Conservation (phyloP, 495 filamentous ascomycete genomes). For the Penicillium herquei region DNA sequence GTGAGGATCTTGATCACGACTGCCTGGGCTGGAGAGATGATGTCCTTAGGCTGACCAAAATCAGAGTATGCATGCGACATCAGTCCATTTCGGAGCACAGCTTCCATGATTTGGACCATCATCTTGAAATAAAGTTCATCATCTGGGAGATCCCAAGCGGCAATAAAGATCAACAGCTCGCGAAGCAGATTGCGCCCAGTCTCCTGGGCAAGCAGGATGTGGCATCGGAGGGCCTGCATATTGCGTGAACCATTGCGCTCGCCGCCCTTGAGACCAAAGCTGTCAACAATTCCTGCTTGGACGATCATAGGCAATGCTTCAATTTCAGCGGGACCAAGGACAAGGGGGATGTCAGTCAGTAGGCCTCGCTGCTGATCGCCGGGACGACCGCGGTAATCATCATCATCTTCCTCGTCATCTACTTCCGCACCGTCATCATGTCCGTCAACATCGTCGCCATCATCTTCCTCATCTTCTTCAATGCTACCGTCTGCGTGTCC, state of each 20-base stretch:
- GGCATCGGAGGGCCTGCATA: conserved; percentile 80
- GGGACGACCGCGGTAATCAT: conserved; percentile 77
- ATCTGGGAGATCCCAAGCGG: conserved; percentile 91
- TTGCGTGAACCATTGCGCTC: conserved; percentile 66
- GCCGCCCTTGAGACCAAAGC: conserved; percentile 43
- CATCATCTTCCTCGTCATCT: conserved; percentile 54
- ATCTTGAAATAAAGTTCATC: conserved; percentile 91
- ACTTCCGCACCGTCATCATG: conserved; percentile 19
- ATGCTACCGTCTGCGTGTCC: conserved; percentile 53
- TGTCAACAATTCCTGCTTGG: conserved; percentile 77
- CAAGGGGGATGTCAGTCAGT: conserved; percentile 89
- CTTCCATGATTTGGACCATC: conserved; percentile 92
- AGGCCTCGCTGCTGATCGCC: conserved; percentile 84
- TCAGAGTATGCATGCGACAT: conserved; percentile 87
- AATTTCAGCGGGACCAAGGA: conserved; percentile 88
- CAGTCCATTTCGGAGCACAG: conserved; percentile 80
- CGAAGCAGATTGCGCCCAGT: conserved; percentile 83
- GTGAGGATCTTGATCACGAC: conserved; percentile 87
- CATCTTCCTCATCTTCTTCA: conserved; percentile 62
- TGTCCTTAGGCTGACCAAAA: conserved; percentile 90
- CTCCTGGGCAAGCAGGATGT: conserved; percentile 81
- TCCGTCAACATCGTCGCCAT: conserved; percentile 40
- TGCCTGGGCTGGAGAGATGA: conserved; percentile 90
- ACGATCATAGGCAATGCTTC: conserved; percentile 94
- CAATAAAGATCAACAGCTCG: conserved; percentile 92